A percentile compares a stretch with the other conserved stretches of the same genome.
Evolutionary conservation across 1,284 basidiomycete species (phyloP).

Genomic region (Apiotrichum montevideense): DNA sequence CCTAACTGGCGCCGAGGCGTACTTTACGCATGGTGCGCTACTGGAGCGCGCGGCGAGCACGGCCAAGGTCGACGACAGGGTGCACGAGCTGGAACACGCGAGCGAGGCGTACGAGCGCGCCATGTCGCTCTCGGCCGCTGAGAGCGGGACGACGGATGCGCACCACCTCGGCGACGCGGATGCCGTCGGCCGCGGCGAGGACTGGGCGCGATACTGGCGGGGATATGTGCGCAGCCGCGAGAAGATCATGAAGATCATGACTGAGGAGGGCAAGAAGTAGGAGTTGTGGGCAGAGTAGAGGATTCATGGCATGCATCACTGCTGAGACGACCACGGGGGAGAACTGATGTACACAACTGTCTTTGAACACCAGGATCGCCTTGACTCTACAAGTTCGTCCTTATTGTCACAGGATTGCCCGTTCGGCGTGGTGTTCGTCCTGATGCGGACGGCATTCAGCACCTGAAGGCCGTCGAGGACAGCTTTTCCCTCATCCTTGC

Average conservation of each 20-base stretch:
- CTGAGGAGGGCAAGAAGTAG: neutral
- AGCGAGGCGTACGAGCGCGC: slow-evolving; percentile 58
- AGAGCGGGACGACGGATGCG: slow-evolving; percentile 52
- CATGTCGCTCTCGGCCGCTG: slow-evolving; percentile 37
- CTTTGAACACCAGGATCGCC: too few relatives aligned
- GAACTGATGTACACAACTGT: too few relatives aligned
- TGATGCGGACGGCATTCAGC: too few relatives aligned
- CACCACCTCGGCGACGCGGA: slow-evolving; percentile 50
- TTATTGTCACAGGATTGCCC: too few relatives aligned
- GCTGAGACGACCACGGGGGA: neutral
- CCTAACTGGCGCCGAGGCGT: slow-evolving; percentile 50
- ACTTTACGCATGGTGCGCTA: slow-evolving; percentile 43
- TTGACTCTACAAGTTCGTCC: too few relatives aligned
- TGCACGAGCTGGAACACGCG: slow-evolving; percentile 51
- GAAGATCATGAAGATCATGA: slow-evolving; percentile 19
- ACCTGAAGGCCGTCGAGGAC: too few relatives aligned
- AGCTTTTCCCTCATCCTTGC: too few relatives aligned
- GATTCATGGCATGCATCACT: neutral
- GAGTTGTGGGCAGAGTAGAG: neutral
- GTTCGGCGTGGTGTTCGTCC: too few relatives aligned
- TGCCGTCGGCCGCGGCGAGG: slow-evolving; percentile 30
- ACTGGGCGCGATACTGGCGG: slow-evolving; percentile 40
- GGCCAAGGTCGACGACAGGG: slow-evolving; percentile 49
- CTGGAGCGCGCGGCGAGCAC: slow-evolving; percentile 56
- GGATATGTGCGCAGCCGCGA: slow-evolving; percentile 36